Evolutionary conservation across 2,329 filamentous ascomycete species (phyloP).

Genomic region (Trichothecium roseum): DNA sequence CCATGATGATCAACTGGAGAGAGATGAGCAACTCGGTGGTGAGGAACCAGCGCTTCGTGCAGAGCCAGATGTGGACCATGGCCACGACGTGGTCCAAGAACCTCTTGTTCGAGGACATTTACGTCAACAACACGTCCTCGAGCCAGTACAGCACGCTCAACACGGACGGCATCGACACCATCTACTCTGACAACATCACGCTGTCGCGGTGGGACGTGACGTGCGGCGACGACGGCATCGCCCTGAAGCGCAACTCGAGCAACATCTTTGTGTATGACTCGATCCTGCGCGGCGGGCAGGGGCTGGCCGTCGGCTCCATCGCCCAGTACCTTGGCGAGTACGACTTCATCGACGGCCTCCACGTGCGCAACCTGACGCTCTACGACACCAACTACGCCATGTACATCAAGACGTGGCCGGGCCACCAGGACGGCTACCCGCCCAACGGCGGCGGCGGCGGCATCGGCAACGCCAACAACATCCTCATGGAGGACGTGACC

Average conservation of each 20-base stretch:
- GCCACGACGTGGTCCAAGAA: slow-evolving; percentile 37
- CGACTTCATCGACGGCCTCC: slow-evolving; percentile 39
- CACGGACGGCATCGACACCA: slow-evolving; percentile 38
- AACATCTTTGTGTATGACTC: slow-evolving; percentile 40
- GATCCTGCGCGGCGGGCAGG: slow-evolving; percentile 36
- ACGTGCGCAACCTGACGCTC: slow-evolving; percentile 34
- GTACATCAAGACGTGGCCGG: slow-evolving; percentile 52
- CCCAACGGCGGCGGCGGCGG: slow-evolving; percentile 51
- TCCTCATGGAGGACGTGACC: slow-evolving; percentile 19
- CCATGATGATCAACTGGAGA: slow-evolving; percentile 37
- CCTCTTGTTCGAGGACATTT: slow-evolving; percentile 38
- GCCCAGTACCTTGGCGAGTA: slow-evolving; percentile 39
- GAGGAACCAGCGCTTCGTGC: slow-evolving; percentile 37
- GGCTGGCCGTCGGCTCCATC: slow-evolving; percentile 46
- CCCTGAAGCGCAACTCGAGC: slow-evolving; percentile 43
- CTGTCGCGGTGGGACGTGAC: slow-evolving; percentile 38
- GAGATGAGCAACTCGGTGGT: slow-evolving; percentile 36
- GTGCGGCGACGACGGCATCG: slow-evolving; percentile 44
- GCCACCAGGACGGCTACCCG: slow-evolving; percentile 35
- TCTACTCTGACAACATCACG: slow-evolving; percentile 39
- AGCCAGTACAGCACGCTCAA: slow-evolving; percentile 22
- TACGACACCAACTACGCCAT: slow-evolving; percentile 33
- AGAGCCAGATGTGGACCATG: slow-evolving; percentile 53
- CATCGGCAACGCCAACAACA: slow-evolving; percentile 26
- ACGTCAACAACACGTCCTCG: slow-evolving; percentile 37